Conservation (phyloP, 1,284 basidiomycete genomes). For the Calocybe gambosa region DNA sequence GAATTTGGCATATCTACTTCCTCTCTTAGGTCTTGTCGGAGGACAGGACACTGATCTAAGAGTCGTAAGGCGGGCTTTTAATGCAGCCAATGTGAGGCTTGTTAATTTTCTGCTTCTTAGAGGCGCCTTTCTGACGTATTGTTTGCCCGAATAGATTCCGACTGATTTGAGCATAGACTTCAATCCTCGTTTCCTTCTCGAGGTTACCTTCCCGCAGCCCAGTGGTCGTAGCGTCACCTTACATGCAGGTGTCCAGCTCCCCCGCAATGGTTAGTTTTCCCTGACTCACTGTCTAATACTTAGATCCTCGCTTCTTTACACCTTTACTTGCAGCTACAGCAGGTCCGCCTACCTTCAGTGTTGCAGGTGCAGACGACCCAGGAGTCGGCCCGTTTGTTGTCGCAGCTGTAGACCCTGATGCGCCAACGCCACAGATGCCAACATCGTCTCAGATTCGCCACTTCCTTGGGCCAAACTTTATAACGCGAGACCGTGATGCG, state of each 20-base stretch:
- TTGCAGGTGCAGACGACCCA: conserved; percentile 24
- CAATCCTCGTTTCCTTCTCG: conserved; percentile 9
- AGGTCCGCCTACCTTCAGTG: conserved; percentile 34
- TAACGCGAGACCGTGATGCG: conserved; percentile 11
- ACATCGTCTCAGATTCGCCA: conserved; percentile 44
- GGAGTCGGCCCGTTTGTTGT: conserved; percentile 39
- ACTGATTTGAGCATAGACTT: conserved; percentile 2
- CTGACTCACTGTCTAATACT: conserved; percentile 24
- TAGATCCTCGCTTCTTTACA: conserved; percentile 1
- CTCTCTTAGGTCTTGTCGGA: not conserved
- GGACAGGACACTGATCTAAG: conserved; percentile 6
- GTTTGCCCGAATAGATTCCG: conserved; percentile 1
- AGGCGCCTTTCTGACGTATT: not conserved
- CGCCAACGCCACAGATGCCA: conserved; percentile 43
- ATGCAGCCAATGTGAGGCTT: conserved; percentile 7
- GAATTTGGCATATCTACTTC: not conserved
- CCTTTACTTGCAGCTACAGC: conserved; percentile 36
- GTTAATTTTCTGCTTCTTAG: not conserved
- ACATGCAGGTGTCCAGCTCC: conserved; percentile 5
- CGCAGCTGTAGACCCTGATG: conserved; percentile 45
- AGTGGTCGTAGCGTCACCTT: not conserved
- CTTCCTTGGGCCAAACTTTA: conserved; percentile 45
- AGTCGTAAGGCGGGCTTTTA: conserved; percentile 2
- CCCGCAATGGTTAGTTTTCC: conserved; percentile 33
- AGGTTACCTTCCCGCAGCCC: conserved; percentile 5